Conservation (phyloP, 768 basidiomycete species). For the Phaeotremella fagi region DNA sequence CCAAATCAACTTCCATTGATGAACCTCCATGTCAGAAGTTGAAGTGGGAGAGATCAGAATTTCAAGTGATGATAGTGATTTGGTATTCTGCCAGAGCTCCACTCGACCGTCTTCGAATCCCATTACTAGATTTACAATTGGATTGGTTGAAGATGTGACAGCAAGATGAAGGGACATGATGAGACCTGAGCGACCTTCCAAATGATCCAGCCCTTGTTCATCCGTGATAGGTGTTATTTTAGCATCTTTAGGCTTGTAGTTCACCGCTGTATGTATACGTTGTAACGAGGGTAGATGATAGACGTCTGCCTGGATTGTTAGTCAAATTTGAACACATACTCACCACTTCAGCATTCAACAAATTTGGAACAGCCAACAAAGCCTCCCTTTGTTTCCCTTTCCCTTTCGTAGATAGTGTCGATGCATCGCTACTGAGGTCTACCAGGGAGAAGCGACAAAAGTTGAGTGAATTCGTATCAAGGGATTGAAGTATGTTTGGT, state of each 20-base stretch:
- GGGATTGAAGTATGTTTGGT: conserved; percentile 55
- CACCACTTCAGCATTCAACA: conserved; percentile 80
- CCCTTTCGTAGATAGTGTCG: too few species aligned
- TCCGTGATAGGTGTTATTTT: neutral
- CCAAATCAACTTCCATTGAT: conserved; percentile 47
- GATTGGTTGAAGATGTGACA: conserved; percentile 1
- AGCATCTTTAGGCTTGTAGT: conserved; percentile 45
- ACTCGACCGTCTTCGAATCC: conserved; percentile 88
- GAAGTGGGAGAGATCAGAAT: too few species aligned
- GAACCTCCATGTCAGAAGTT: conserved; percentile 1
- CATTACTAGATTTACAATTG: conserved; percentile 58
- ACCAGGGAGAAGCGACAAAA: conserved; percentile 81
- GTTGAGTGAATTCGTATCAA: conserved; percentile 90
- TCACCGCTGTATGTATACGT: conserved; percentile 79
- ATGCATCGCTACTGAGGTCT: too few species aligned
- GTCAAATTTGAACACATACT: conserved; percentile 5
- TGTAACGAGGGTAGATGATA: conserved; percentile 68
- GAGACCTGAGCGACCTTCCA: too few species aligned
- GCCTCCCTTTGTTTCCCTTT: conserved; percentile 24
- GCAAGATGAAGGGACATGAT: conserved; percentile 83
- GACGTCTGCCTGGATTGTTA: conserved; percentile 65
- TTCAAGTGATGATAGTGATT: too few species aligned
- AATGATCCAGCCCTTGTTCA: conserved; percentile 56
- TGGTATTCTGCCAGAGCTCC: conserved; percentile 54
- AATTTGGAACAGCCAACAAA: conserved; percentile 75